Evolutionary conservation across 495 filamentous ascomycete species (phyloP).

Genomic region (Bacidia gigantensis): DNA sequence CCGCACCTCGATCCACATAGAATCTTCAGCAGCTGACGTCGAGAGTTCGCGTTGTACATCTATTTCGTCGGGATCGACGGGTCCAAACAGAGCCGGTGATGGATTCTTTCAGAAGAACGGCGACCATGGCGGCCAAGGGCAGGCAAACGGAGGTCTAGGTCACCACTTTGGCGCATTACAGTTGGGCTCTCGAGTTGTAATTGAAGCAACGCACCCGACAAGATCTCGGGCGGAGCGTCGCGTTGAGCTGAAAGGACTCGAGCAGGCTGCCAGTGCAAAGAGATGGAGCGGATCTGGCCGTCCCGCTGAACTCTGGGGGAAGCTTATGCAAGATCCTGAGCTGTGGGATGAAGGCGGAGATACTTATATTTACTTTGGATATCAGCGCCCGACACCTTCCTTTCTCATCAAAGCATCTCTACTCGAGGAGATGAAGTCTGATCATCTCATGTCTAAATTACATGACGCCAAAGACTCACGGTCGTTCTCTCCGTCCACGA

Average conservation of each 20-base stretch:
- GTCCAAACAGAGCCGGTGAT: neutral
- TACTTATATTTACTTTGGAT: slow-evolving; percentile 43
- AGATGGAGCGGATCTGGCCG: slow-evolving; percentile 12
- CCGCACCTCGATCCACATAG: slow-evolving; percentile 9
- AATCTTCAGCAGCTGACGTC: neutral
- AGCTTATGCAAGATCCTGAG: slow-evolving; percentile 35
- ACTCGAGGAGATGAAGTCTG: slow-evolving; percentile 27
- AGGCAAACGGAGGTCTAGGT: neutral
- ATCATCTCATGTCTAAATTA: slow-evolving; percentile 25
- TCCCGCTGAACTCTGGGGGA: slow-evolving; percentile 14
- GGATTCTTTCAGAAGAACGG: neutral
- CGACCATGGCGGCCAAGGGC: neutral
- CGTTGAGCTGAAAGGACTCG: slow-evolving; percentile 13
- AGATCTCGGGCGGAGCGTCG: neutral
- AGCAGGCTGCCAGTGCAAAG: slow-evolving; percentile 16
- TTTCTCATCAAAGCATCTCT: slow-evolving; percentile 43
- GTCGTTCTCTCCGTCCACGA: neutral
- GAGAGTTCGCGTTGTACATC: neutral
- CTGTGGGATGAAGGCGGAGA: slow-evolving; percentile 50
- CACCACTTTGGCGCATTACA: neutral
- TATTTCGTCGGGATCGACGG: neutral
- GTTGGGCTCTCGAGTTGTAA: slow-evolving; percentile 4
- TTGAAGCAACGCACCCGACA: slow-evolving; percentile 8
- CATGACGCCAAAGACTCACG: slow-evolving; percentile 16
- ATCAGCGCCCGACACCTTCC: slow-evolving; percentile 33